A percentile compares a stretch with the other conserved stretches of the same genome.
Conservation (phyloP, 345 rosid species). For the Arabis alpina region DNA sequence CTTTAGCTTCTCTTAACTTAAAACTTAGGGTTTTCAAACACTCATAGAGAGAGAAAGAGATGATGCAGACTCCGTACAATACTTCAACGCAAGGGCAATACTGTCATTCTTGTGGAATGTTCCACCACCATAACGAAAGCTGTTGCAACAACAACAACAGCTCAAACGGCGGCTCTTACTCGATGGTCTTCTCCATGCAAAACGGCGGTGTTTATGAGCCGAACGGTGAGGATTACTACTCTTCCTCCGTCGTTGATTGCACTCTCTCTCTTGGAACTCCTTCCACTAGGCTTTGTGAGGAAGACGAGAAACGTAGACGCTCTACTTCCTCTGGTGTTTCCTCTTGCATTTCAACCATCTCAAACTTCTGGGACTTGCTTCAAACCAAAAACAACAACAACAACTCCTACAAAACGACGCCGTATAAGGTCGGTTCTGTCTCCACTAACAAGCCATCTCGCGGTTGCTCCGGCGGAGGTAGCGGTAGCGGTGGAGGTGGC, state of each 20-base stretch:
- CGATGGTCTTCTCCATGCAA: conserved; percentile 43
- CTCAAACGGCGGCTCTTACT: conserved; percentile 36
- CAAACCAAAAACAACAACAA: conserved; percentile 47
- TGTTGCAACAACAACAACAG: conserved; percentile 33
- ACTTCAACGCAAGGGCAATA: conserved; percentile 46
- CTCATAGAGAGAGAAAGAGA: conserved; percentile 16
- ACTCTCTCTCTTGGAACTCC: conserved; percentile 91
- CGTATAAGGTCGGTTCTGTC: conserved; percentile 41
- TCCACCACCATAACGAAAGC: conserved; percentile 43
- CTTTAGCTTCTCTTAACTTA: conserved; percentile 13
- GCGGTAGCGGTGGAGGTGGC: conserved; percentile 30
- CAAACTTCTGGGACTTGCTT: conserved; percentile 71
- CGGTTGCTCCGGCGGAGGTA: conserved; percentile 32
- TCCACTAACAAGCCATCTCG: conserved; percentile 28
- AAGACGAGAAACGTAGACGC: conserved; percentile 52
- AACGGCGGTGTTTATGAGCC: conserved; percentile 37
- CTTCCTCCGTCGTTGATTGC: conserved; percentile 71
- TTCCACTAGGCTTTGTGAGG: conserved; percentile 69
- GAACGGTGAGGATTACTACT: conserved; percentile 35
- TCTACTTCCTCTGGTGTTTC: conserved; percentile 44
- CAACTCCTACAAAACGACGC: conserved; percentile 37
- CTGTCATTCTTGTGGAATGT: conserved; percentile 45
- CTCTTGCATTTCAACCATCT: conserved; percentile 55
- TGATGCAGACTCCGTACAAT: conserved; percentile 47
- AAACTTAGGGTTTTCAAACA: conserved; percentile 27